Percentiles rank a stretch among this genome's conserved stretches.
phyloP scores from a whole-genome alignment of 2,329 filamentous ascomycete genomes.

The Cladosporium sphaerospermum region DNA sequence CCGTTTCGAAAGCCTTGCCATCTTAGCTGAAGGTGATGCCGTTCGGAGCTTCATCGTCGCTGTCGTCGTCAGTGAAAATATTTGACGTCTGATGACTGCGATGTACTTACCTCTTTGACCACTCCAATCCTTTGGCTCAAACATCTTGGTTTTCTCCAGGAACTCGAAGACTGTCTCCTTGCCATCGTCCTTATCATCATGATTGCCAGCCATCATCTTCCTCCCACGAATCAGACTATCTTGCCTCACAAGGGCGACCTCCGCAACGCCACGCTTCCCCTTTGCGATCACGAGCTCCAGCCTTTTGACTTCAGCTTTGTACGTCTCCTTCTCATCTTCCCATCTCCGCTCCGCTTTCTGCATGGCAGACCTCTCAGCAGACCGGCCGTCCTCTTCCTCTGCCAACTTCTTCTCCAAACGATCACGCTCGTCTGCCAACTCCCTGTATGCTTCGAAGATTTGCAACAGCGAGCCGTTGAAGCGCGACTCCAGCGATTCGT shows the following conservation, averaged over 20 bases:
- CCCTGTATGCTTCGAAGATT: constrained; percentile 39
- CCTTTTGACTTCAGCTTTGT: constrained; percentile 38
- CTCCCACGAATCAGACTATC: constrained; percentile 33
- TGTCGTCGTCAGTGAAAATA: constrained; percentile 17
- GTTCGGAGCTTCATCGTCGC: constrained; percentile 22
- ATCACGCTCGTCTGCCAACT: constrained; percentile 31
- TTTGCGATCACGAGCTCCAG: constrained; percentile 40
- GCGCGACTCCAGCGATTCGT: constrained; percentile 22
- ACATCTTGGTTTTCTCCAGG: constrained; percentile 23
- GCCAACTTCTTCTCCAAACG: constrained; percentile 24
- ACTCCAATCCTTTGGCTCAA: constrained; percentile 22
- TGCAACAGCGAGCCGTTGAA: constrained; percentile 35
- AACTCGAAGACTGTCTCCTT: constrained; percentile 31
- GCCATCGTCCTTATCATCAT: constrained; percentile 16
- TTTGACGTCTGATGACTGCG: neutral
- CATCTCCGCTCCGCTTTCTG: constrained; percentile 29
- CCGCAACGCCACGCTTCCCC: constrained; percentile 35
- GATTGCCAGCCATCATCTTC: constrained; percentile 15
- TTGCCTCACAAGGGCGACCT: constrained; percentile 37
- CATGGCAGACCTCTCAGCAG: constrained; percentile 19
- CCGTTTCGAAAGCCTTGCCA: constrained; percentile 35
- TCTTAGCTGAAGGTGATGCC: constrained; percentile 34
- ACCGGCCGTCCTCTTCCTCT: constrained; percentile 21
- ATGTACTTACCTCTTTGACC: constrained; percentile 26
- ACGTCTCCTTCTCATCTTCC: constrained; percentile 30